Percentiles rank a stretch among this genome's conserved stretches.
These are phyloP conservation scores for Amaranthus hypochondriacus DNA, from an alignment of 148 eudicot genomes.

Conservation along the genomic window DNA sequence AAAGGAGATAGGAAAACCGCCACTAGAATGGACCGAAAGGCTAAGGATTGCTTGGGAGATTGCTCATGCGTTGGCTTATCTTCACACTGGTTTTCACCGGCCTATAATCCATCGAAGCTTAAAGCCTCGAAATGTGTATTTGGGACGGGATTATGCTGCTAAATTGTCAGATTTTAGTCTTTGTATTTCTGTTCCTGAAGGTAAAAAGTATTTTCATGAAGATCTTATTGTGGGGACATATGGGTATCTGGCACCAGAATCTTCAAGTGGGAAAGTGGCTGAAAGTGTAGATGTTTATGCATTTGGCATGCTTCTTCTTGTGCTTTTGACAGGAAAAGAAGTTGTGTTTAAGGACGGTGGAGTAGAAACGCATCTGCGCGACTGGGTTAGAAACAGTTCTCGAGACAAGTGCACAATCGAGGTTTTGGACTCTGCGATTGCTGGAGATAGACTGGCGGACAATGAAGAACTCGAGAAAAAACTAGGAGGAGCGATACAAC, in stretches of 20 bases:
- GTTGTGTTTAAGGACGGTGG: not conserved
- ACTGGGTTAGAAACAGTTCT: constrained; percentile 9
- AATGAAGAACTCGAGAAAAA: constrained; percentile 10
- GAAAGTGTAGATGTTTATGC: constrained; percentile 16
- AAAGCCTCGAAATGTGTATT: constrained; percentile 11
- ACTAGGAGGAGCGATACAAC: constrained; percentile 3
- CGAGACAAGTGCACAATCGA: not conserved
- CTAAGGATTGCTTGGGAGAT: constrained; percentile 16
- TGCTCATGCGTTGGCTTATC: constrained; percentile 13
- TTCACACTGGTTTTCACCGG: constrained; percentile 13
- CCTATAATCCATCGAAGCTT: constrained; percentile 14
- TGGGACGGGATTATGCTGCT: constrained; percentile 8
- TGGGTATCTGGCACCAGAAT: constrained; percentile 33
- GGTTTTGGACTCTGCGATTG: constrained; percentile 3
- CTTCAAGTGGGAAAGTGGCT: constrained; percentile 14
- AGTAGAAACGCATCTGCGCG: not conserved
- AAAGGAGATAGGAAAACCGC: not conserved
- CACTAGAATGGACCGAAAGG: constrained; percentile 8
- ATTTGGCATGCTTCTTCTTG: constrained; percentile 18
- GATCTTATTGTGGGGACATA: constrained; percentile 1
- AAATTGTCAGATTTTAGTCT: constrained; percentile 9
- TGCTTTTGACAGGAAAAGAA: constrained; percentile 17
- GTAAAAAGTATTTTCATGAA: not conserved
- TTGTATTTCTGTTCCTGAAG: constrained; percentile 12
- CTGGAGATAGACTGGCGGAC: not conserved